Conservation (phyloP, 768 basidiomycete species). For the Kwoniella europaea region DNA sequence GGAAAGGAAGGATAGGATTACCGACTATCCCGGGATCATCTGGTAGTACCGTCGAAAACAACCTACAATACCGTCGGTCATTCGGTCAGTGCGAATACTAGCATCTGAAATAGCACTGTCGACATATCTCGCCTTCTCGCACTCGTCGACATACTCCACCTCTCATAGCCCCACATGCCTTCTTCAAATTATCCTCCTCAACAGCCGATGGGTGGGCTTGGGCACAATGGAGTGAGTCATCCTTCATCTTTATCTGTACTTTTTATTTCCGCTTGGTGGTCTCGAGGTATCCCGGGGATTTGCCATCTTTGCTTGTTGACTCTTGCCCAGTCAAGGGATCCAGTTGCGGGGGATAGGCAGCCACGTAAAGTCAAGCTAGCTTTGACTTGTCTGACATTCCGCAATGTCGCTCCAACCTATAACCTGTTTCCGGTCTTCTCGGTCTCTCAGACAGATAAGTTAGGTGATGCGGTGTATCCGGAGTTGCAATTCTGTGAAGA, state of each 20-base stretch:
- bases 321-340: neutral
- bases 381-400: too few species aligned
- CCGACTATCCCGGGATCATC: too few species aligned
- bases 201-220: neutral
- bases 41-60: too few species aligned
- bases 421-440: conserved; percentile 14
- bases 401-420: neutral
- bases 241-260: neutral
- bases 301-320: neutral
- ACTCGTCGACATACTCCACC: neutral
- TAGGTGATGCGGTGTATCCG: conserved; percentile 1
- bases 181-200: conserved; percentile 10
- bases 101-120: too few species aligned
- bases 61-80: too few species aligned
- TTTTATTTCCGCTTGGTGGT: neutral
- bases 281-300: neutral
- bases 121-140: too few species aligned
- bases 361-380: too few species aligned
- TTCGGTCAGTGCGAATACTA: too few species aligned
- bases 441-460: neutral
- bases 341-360: too few species aligned
- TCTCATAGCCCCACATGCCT: conserved; percentile 1
- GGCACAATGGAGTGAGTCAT: conserved; percentile 1
- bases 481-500: neutral
- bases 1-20: neutral